These are phyloP conservation scores for Ochromonas danica DNA, from an alignment of 108 stramenopile genomes.

Conservation along the genomic window DNA sequence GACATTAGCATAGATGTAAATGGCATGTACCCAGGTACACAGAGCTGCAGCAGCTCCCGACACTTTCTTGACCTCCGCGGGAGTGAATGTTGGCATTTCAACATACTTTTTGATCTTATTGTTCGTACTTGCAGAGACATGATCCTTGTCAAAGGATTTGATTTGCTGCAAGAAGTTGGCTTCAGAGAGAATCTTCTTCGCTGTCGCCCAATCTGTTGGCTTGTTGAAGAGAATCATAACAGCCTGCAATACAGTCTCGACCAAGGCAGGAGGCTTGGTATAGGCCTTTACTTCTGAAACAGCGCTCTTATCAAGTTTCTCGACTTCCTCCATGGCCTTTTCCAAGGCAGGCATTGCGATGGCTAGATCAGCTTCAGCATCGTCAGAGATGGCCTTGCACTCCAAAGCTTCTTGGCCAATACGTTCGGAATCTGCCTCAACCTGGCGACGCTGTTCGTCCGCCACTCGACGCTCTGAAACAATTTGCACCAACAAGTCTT, in stretches of 20 bases:
- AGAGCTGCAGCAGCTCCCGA: slow-evolving; percentile 62
- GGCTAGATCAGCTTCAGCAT: slow-evolving; percentile 61
- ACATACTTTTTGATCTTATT: slow-evolving; percentile 63
- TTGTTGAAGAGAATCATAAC: slow-evolving; percentile 65
- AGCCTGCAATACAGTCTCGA: slow-evolving; percentile 59
- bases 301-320: slow-evolving; percentile 63
- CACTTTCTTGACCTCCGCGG: slow-evolving; percentile 57
- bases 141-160: slow-evolving; percentile 67
- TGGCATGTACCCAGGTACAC: slow-evolving; percentile 69
- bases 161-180: slow-evolving; percentile 55
- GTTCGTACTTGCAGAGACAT: slow-evolving; percentile 53
- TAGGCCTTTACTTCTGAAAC: slow-evolving; percentile 67
- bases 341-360: slow-evolving; percentile 65
- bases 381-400: slow-evolving; percentile 62
- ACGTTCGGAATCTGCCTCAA: slow-evolving; percentile 60
- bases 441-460: slow-evolving; percentile 60
- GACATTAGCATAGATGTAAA: slow-evolving; percentile 64
- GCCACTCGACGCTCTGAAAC: slow-evolving; percentile 59
- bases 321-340: slow-evolving; percentile 67
- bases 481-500: slow-evolving; percentile 64
- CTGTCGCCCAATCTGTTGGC: slow-evolving; percentile 62
- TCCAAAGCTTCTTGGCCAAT: slow-evolving; percentile 58
- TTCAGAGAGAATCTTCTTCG: slow-evolving; percentile 61
- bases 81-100: slow-evolving; percentile 52
- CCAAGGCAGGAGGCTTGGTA: slow-evolving; percentile 56